Evolutionary conservation across 208 protist species (phyloP), one percentile per base, ranked within the genome.

Genomic region (Leishmania gerbilli): DNA sequence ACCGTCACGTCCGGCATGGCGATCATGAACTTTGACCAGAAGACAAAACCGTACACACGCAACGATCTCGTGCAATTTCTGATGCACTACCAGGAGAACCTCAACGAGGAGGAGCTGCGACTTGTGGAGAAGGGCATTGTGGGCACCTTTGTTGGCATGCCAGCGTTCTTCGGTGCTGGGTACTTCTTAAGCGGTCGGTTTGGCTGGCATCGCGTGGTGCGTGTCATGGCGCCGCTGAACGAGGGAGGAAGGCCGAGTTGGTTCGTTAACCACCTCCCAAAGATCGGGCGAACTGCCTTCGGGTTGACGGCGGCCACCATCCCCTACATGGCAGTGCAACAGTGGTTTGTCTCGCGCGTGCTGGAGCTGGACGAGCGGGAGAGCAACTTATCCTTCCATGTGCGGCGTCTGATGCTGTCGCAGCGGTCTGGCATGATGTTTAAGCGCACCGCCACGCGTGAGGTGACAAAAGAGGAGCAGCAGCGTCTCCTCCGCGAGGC

Each of bases 1-100:
- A 95, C 91, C n/a, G 93, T 96, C n/a, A 95, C 91, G 31, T 91
- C 88, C 2, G 91, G 91, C 60, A 96, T 96, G 93, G 91, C 91
- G 34, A 86, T 96, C 79, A 92, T 93, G 89, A 93, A 93, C 81
- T 96, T 95, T 81, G 91, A 96, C 56, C 82, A 94, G 60, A 95
- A 95, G 77, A 96, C 93, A 17, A 88, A 88, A 62, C 93, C 93
- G n/a, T 95, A 95, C 84, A 96, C 90, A 27, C 93, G 93, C n/a
- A 71, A 83, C 17, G 93, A 96, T 74, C 65, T 96, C 49, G 72
- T 96, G 40, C 74, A 89, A 24, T 96, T 96, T 84, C 82, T 96
- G 53, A 82, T 84, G 77, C 84, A 95, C 84, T 94, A 95, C 78
- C 83, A 94, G 75, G 78, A 90, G 19, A 96, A 94, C 79, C 84